These are phyloP conservation scores for Coemansia sp. DNA, from an alignment of 192 early-diverging fungal species.

Conservation along the genomic window DNA sequence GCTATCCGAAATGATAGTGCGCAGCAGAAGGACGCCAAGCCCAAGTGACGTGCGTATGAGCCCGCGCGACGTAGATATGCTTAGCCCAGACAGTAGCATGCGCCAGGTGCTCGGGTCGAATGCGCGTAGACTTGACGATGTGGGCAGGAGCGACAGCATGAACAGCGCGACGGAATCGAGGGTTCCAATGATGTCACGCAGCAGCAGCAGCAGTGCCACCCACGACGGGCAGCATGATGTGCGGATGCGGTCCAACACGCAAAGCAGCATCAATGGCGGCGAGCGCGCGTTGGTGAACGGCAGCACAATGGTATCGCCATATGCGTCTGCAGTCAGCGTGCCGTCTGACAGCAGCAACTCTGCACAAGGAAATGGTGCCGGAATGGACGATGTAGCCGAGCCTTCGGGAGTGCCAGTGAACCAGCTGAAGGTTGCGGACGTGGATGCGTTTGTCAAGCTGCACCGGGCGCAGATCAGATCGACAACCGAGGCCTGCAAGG, in stretches of 20 bases:
- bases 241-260: conserved; percentile 32
- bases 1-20: conserved; percentile 9
- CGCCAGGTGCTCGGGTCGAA: conserved; percentile 6
- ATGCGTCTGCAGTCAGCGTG: conserved; percentile 20
- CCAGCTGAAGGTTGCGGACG: conserved; percentile 43
- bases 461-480: conserved; percentile 69
- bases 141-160: background rate
- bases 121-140: background rate
- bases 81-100: background rate
- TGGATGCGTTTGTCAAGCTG: conserved; percentile 61
- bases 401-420: conserved; percentile 12
- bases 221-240: conserved; percentile 3
- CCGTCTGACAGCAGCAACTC: conserved; percentile 16
- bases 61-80: conserved; percentile 14
- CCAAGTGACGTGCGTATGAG: conserved; percentile 11
- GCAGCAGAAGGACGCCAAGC: conserved; percentile 18
- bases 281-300: conserved; percentile 16
- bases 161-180: background rate
- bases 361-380: conserved; percentile 4
- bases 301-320: conserved; percentile 3
- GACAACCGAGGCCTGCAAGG: conserved; percentile 60
- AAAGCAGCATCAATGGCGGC: conserved; percentile 26
- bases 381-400: conserved; percentile 12
- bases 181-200: conserved; percentile 20
- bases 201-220: conserved; percentile 9